These are phyloP conservation scores for Xylaria arbuscula DNA, from an alignment of 2,329 filamentous ascomycete species.

Conservation along the genomic window DNA sequence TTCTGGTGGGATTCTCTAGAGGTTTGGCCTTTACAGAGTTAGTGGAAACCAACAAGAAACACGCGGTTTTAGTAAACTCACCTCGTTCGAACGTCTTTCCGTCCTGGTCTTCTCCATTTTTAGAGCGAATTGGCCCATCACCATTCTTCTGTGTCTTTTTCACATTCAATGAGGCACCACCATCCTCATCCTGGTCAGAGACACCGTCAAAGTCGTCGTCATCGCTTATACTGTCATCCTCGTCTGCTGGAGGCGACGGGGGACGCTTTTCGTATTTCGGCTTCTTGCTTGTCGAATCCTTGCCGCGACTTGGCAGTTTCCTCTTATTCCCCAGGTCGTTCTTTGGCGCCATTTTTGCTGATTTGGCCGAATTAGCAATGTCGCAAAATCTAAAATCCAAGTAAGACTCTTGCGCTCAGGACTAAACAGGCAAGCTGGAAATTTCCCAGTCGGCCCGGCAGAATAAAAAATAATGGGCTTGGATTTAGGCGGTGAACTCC, in stretches of 20 bases:
- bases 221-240: constrained; percentile 52
- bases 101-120: constrained; percentile 48
- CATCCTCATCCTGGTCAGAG: constrained; percentile 66
- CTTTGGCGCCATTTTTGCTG: constrained; percentile 61
- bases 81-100: constrained; percentile 58
- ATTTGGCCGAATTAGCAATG: constrained; percentile 11
- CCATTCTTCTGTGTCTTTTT: constrained; percentile 53
- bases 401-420: constrained; percentile 16
- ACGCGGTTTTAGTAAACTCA: constrained; percentile 44
- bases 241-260: constrained; percentile 54
- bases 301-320: constrained; percentile 65
- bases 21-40: constrained; percentile 62
- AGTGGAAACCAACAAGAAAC: constrained; percentile 25
- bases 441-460: constrained; percentile 35
- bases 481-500: constrained; percentile 51
- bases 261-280: constrained; percentile 51
- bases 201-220: constrained; percentile 54
- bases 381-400: constrained; percentile 12
- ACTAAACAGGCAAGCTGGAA: constrained; percentile 28
- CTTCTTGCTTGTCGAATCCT: constrained; percentile 55
- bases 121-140: constrained; percentile 44
- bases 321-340: constrained; percentile 64
- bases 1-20: constrained; percentile 91
- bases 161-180: constrained; percentile 61
- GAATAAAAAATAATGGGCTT: constrained; percentile 42